Evolutionary conservation across 768 basidiomycete genomes (phyloP), one percentile per base, ranked within the genome.

Genomic region (Leucosporidium scottii): DNA sequence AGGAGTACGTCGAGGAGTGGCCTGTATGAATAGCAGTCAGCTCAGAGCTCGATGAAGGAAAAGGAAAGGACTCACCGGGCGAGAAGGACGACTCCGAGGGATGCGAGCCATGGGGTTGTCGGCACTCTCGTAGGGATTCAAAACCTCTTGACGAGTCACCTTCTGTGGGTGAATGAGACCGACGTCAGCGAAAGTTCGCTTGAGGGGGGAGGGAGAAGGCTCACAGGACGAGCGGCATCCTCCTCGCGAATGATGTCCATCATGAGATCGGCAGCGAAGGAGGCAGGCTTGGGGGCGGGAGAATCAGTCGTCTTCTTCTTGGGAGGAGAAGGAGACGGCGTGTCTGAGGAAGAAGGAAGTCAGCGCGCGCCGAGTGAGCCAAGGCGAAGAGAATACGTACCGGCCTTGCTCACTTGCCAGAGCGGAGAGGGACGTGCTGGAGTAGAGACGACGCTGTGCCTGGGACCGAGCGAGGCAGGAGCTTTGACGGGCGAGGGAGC

Each of bases 391-490:
- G 27, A 30, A 10, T 9, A 39, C 69, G 62, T 7, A 66, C 69
- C 63, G 15, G 66, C 60, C 51, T 71, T 65, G 64, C 61, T 63
- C 53, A 71, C 70, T 47, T 71, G 70, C 70, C 70, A 71, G 25
- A 71, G 58, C 18, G 70, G 70, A 18, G 57, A 60, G n/a, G 66
- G 66, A 30, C 67, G 62, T 18, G 64, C 66, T 0, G 70, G 70
- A 34, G 70, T 71, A 23, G 64, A 44, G 39, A 44, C 15, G 15
- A 17, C 39, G 39, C 39, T 44, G 39, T 44, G 15, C 39, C 15
- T 44, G 39, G 39, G 39, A 2, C 39, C 39, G 39, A 44, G 39
- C 39, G 39, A 8, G 39, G 15, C 13, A 17, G 39, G 39, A 20
- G 23, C 30, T 51, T 61, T 13, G 48, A 25, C 59, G 18, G 30